Percentiles rank a stretch among this genome's conserved stretches.
These are phyloP conservation scores for Ceriops zippeliana DNA, from an alignment of 345 rosid genomes.

Conservation along the genomic window DNA sequence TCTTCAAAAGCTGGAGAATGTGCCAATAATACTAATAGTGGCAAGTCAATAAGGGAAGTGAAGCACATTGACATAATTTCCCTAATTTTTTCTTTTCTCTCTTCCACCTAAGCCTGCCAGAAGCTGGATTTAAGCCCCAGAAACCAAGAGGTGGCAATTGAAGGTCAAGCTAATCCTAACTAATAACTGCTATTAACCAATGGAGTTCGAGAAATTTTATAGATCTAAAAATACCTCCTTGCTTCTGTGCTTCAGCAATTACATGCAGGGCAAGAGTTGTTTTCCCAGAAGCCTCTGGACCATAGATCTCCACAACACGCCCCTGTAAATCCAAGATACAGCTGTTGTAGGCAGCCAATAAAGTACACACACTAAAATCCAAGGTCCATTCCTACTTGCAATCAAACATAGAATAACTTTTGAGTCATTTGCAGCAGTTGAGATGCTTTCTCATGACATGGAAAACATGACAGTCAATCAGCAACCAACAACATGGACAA, in stretches of 20 bases:
- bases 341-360: slow-evolving; percentile 21
- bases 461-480: no score
- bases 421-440: not conserved
- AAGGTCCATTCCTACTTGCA: not conserved
- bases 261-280: slow-evolving; percentile 95
- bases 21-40: not conserved
- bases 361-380: not conserved
- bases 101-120: not conserved
- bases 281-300: slow-evolving; percentile 99
- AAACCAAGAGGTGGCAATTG: not conserved
- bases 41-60: not conserved
- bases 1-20: not conserved
- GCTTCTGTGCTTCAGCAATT: slow-evolving; percentile 95
- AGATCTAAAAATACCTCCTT: slow-evolving; percentile 62
- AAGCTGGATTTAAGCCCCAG: not conserved
- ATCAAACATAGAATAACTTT: not conserved
- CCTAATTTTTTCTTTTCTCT: not conserved
- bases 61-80: not conserved
- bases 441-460: no score
- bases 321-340: slow-evolving; percentile 47
- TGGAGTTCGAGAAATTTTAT: not conserved
- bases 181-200: not conserved
- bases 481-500: no score
- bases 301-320: slow-evolving; percentile 94
- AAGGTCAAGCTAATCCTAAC: not conserved